Evolutionary conservation across 2,329 filamentous ascomycete species (phyloP), one percentile per base, ranked within the genome.

Genomic region (Trichoderma hamatum): DNA sequence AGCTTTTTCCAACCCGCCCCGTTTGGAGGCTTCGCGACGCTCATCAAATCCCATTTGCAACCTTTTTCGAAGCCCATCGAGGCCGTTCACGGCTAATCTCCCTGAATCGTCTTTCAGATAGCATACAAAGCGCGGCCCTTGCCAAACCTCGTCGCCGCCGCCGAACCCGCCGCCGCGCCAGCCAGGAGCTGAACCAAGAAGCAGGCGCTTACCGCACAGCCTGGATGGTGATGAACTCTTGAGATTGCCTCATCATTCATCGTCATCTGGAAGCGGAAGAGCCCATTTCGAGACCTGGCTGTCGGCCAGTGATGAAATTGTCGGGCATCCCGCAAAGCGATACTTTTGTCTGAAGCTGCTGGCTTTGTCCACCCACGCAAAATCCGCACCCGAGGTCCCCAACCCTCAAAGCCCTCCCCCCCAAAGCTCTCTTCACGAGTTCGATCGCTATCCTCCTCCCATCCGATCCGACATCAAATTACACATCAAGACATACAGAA

Each of bases 191-290:
- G 70, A 61, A 73, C 71, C 71, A 71, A 70, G 73, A 71, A 71
- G 64, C 72, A 70, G 77, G 77, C 77, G 78, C 77, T 79, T 78
- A 78, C 76, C 76, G 77, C 76, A 77, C 70, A 74, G 58, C 70
- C 71, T 74, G 68, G 72, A 78, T 76, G 76, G 74, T 75, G 71
- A 74, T 75, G 72, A 67, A 60, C 71, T 74, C 66, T 73, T 74
- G 71, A 74, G 71, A 67, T 70, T 70, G 60, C 32, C 67, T 66
- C 55, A 56, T 59, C 71, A 71, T 72, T 74, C 72, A 68, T 69
- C 62, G 60, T 70, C 71, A 61, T 71, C 62, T 69, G 69, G 69
- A 71, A 69, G 64, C 69, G 65, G 61, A 68, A 62, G 64, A 71
- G 64, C 55, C 46, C 70, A 64, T 73, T 70, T 69, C 63, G 34